phyloP scores from a whole-genome alignment of 306 rosid species.

The Echinosophora koreensis region DNA sequence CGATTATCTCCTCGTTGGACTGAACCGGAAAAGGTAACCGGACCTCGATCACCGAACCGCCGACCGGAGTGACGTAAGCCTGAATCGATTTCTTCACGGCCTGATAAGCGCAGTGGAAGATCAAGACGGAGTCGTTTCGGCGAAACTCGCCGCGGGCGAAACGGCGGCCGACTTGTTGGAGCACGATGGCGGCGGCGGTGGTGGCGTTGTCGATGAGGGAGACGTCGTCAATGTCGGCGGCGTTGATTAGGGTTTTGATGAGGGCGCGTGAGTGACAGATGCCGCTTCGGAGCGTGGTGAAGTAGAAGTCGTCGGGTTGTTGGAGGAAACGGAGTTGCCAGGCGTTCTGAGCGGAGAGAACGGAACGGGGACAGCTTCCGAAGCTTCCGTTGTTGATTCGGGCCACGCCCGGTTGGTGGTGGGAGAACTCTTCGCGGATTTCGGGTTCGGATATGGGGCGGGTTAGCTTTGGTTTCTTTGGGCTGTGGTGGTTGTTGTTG shows the following conservation, averaged over 20 bases:
- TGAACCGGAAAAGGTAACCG: slow-evolving; percentile 65
- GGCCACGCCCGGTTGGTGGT: slow-evolving; percentile 58
- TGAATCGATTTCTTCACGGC: slow-evolving; percentile 72
- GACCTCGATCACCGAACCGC: slow-evolving; percentile 60
- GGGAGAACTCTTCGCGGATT: slow-evolving; percentile 59
- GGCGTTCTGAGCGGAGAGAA: slow-evolving; percentile 53
- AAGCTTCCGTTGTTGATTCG: slow-evolving; percentile 75
- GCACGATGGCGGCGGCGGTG: slow-evolving; percentile 72
- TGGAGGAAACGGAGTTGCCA: slow-evolving; percentile 66
- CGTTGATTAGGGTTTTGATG: slow-evolving; percentile 53
- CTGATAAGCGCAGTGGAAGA: slow-evolving; percentile 62
- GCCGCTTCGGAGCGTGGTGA: slow-evolving; percentile 48
- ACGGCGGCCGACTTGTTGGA: slow-evolving; percentile 56
- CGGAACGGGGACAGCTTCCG: slow-evolving; percentile 69
- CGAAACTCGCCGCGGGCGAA: slow-evolving; percentile 41
- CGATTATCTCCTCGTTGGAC: slow-evolving; percentile 53
- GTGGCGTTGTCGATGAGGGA: slow-evolving; percentile 72
- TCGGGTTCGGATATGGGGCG: slow-evolving; percentile 45
- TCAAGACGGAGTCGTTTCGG: slow-evolving; percentile 53
- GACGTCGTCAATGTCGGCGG: slow-evolving; percentile 52
- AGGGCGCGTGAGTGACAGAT: slow-evolving; percentile 51
- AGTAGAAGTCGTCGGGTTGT: slow-evolving; percentile 68
- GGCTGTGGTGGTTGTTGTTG: slow-evolving; percentile 21
- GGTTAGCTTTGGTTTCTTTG: slow-evolving; percentile 45
- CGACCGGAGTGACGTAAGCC: slow-evolving; percentile 58